Evolutionary conservation across 345 rosid genomes (phyloP).

Genomic region (Physaria fendleri): DNA sequence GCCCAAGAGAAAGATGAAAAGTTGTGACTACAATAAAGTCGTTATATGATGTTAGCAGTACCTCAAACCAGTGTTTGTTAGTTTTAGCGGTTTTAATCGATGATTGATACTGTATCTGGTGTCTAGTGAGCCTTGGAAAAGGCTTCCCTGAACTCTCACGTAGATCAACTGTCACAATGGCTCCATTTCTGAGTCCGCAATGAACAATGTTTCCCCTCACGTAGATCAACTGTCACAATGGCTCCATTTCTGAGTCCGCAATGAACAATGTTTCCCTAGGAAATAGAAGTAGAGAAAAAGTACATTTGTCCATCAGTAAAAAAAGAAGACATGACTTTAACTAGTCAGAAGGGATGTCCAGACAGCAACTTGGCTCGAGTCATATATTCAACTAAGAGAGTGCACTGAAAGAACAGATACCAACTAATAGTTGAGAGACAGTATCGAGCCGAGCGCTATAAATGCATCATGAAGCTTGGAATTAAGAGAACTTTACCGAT

Average conservation of each 20-base stretch:
- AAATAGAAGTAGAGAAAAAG: conserved; percentile 17
- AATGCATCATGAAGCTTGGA: neutral
- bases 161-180: conserved; percentile 67
- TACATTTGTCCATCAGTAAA: neutral
- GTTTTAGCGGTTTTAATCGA: conserved; percentile 23
- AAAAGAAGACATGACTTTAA: neutral
- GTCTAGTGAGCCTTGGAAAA: too few species aligned
- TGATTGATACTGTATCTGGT: conserved; percentile 42
- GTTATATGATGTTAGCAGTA: conserved; percentile 13
- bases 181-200: conserved; percentile 90
- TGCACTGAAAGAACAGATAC: neutral
- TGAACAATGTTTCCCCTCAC: conserved; percentile 70
- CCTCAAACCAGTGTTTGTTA: conserved; percentile 58
- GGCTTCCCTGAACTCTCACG: conserved; percentile 48
- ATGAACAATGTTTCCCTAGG: conserved; percentile 61
- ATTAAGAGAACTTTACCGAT: conserved; percentile 38
- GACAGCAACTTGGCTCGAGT: neutral
- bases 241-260: conserved; percentile 94
- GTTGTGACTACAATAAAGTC: neutral
- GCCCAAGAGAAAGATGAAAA: conserved; percentile 2
- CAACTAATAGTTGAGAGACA: neutral
- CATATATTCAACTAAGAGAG: neutral
- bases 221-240: conserved; percentile 68
- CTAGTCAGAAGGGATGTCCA: neutral
- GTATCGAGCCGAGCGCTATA: neutral